Conservation (phyloP, 2,329 filamentous ascomycete genomes). For the Cucurbitaria berberidis region DNA sequence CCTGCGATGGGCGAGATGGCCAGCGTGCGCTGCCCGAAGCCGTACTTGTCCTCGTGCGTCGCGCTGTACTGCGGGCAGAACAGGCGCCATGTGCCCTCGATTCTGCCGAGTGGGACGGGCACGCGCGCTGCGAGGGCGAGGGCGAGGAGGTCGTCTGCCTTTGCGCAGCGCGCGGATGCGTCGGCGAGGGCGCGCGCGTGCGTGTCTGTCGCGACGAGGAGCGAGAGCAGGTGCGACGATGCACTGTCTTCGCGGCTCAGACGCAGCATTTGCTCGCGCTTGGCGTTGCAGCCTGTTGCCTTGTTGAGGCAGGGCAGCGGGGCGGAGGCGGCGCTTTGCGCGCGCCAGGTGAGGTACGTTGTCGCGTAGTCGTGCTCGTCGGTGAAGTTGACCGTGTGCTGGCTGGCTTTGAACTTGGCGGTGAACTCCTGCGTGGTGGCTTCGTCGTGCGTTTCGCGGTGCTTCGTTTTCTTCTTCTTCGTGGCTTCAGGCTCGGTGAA, state of each 20-base stretch:
- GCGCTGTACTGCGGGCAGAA: constrained; percentile 35
- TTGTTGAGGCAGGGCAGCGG: constrained; percentile 32
- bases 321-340: constrained; percentile 3
- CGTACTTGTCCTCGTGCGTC: constrained; percentile 38
- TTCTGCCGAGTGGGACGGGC: constrained; percentile 32
- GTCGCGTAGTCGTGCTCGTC: constrained; percentile 28
- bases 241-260: constrained; percentile 14
- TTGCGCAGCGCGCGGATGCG: constrained; percentile 5
- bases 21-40: constrained; percentile 33
- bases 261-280: constrained; percentile 31
- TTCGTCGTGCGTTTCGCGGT: constrained; percentile 24
- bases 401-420: constrained; percentile 13
- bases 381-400: constrained; percentile 35
- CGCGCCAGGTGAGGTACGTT: constrained; percentile 16
- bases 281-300: constrained; percentile 36
- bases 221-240: constrained; percentile 1
- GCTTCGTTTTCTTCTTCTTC: constrained; percentile 21
- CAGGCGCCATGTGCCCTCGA: constrained; percentile 35
- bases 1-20: constrained; percentile 26
- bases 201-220: constrained; percentile 1
- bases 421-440: constrained; percentile 23
- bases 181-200: not conserved
- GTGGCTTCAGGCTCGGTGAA: constrained; percentile 7
- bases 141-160: constrained; percentile 26
- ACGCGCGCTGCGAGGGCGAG: constrained; percentile 24